Evolutionary conservation across 345 rosid genomes (phyloP).

Genomic region (Citrus sp.): DNA sequence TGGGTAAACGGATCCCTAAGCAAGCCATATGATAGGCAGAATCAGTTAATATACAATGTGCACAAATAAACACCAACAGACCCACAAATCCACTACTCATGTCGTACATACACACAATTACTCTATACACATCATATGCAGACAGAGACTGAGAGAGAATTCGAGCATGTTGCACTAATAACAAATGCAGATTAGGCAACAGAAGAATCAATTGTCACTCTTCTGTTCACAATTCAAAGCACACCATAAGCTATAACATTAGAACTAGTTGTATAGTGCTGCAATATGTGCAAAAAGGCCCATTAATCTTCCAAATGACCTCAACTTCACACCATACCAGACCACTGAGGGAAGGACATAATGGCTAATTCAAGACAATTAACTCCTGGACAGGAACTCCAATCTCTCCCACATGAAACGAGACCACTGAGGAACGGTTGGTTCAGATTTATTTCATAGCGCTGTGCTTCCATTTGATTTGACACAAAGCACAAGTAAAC

Average conservation of each 20-base stretch:
- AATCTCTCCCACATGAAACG: neutral
- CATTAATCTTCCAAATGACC: neutral
- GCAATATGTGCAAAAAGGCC: neutral
- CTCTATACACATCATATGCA: neutral
- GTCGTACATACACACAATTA: neutral
- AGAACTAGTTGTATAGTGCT: neutral
- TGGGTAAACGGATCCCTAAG: constrained; percentile 3
- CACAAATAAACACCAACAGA: neutral
- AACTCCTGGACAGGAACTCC: neutral
- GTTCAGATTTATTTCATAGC: neutral
- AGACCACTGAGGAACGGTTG: no score
- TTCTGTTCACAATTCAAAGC: neutral
- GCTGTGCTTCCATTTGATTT: neutral
- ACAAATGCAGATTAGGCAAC: neutral
- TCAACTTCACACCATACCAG: neutral
- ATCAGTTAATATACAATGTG: neutral
- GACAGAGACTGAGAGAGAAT: neutral
- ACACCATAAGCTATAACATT: neutral
- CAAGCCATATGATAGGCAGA: neutral
- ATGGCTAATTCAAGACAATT: neutral
- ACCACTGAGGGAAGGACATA: neutral
- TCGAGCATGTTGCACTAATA: neutral
- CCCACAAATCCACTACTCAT: neutral
- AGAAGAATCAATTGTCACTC: neutral
- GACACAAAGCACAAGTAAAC: neutral